Evolutionary conservation across 768 basidiomycete genomes (phyloP).

Genomic region (Kwoniella sp.): DNA sequence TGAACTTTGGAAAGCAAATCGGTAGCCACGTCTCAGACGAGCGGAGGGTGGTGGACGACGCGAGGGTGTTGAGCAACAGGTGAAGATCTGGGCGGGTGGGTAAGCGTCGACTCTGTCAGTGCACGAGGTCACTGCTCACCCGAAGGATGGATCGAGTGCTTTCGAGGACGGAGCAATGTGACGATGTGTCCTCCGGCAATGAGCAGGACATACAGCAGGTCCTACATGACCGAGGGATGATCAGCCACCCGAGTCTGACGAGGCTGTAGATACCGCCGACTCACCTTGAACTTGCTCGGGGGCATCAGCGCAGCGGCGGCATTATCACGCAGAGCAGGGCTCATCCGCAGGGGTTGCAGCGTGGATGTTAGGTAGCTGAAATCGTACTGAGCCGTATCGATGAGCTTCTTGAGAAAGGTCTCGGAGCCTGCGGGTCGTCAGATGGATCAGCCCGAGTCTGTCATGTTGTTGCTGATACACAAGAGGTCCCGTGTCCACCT

Average conservation of each 20-base stretch:
- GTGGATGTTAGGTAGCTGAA: constrained; percentile 77
- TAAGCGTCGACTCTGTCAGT: neutral
- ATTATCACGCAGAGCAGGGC: constrained; percentile 63
- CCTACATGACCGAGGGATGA: too few species aligned
- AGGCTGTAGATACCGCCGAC: constrained; percentile 6
- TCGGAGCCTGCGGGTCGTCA: constrained; percentile 63
- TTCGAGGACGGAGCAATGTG: constrained; percentile 80
- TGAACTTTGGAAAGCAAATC: constrained; percentile 91
- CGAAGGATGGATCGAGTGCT: constrained; percentile 91
- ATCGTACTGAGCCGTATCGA: constrained; percentile 68
- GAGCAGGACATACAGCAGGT: constrained; percentile 87
- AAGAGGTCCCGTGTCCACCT: neutral
- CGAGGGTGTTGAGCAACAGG: constrained; percentile 83
- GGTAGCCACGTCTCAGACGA: constrained; percentile 87
- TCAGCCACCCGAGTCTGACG: too few species aligned
- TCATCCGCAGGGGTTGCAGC: constrained; percentile 72
- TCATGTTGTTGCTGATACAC: neutral
- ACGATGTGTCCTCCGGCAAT: constrained; percentile 71
- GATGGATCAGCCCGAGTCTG: neutral
- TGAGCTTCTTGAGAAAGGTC: constrained; percentile 67
- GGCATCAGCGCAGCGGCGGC: constrained; percentile 80
- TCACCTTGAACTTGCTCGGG: constrained; percentile 70
- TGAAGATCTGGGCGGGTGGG: constrained; percentile 66
- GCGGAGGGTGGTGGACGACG: constrained; percentile 70
- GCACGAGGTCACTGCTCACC: constrained; percentile 54